Conservation (phyloP, 495 filamentous ascomycete species). For the Penicillium samsonianum region DNA sequence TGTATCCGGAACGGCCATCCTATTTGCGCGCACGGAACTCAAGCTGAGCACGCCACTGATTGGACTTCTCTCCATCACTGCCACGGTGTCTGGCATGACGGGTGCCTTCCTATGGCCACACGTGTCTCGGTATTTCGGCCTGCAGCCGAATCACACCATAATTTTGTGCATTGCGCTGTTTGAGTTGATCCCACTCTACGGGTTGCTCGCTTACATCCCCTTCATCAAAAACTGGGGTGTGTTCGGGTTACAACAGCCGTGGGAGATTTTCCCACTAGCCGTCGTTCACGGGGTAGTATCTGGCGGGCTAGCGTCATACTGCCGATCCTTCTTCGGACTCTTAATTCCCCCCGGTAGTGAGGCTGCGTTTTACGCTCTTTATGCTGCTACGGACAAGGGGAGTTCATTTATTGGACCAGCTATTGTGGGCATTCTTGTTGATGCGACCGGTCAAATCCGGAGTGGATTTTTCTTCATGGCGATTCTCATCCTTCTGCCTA, state of each 20-base stretch:
- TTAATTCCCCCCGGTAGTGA: constrained; percentile 87
- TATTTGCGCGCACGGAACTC: constrained; percentile 87
- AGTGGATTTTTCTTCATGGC: constrained; percentile 89
- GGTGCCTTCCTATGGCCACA: constrained; percentile 84
- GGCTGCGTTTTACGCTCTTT: constrained; percentile 89
- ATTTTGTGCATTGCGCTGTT: constrained; percentile 80
- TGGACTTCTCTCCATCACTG: constrained; percentile 81
- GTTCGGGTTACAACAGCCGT: constrained; percentile 78
- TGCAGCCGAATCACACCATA: constrained; percentile 77
- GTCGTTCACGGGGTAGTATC: constrained; percentile 83
- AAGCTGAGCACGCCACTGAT: constrained; percentile 74
- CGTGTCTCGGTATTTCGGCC: constrained; percentile 60
- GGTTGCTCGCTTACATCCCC: constrained; percentile 79
- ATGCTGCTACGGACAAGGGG: constrained; percentile 92
- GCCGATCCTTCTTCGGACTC: constrained; percentile 80
- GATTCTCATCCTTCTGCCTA: constrained; percentile 70
- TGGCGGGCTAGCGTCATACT: constrained; percentile 81
- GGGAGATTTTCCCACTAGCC: constrained; percentile 89
- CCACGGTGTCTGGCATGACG: constrained; percentile 71
- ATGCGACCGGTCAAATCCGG: constrained; percentile 77
- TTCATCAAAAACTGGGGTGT: constrained; percentile 70
- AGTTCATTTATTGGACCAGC: constrained; percentile 86
- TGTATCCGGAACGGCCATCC: constrained; percentile 84
- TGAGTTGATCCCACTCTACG: constrained; percentile 84
- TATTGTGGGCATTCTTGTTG: constrained; percentile 82